These are phyloP conservation scores for Colletotrichum eremochloae DNA, from an alignment of 2,329 filamentous ascomycete genomes.

Conservation along the genomic window DNA sequence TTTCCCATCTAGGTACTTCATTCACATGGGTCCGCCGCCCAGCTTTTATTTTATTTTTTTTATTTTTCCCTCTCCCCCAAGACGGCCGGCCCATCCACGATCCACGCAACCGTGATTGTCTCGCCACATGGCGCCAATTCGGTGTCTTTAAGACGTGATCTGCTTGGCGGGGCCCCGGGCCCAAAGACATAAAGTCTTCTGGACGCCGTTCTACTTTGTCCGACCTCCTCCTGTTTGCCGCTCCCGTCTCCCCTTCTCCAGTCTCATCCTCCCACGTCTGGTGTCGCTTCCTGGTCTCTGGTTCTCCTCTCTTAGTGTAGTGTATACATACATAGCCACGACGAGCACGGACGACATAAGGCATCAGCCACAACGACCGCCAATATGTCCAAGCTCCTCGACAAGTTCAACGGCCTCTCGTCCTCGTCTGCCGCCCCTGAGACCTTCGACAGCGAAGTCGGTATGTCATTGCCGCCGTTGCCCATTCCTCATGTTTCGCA, in stretches of 20 bases:
- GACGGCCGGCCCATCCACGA: not conserved
- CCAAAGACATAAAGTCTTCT: slow-evolving; percentile 38
- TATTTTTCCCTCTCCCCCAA: not conserved
- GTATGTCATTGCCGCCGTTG: slow-evolving; percentile 11
- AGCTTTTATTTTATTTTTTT: not conserved
- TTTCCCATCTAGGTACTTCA: not conserved
- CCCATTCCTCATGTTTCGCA: not conserved
- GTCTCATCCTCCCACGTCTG: not conserved
- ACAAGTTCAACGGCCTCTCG: slow-evolving; percentile 29
- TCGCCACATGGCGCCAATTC: slow-evolving; percentile 40
- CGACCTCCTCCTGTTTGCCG: not conserved
- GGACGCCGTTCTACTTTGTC: slow-evolving; percentile 7
- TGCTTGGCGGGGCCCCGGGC: slow-evolving; percentile 31
- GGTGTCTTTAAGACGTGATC: slow-evolving; percentile 39
- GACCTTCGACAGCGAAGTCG: slow-evolving; percentile 42
- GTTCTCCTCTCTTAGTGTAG: not conserved
- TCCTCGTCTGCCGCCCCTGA: slow-evolving; percentile 16
- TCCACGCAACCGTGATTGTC: slow-evolving; percentile 6
- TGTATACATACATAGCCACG: not conserved
- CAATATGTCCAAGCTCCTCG: slow-evolving; percentile 32
- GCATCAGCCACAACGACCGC: not conserved
- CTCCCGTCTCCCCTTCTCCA: slow-evolving; percentile 20
- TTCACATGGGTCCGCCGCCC: not conserved
- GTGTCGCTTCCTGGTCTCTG: slow-evolving; percentile 13
- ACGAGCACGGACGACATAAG: not conserved